phyloP scores from a whole-genome alignment of 345 rosid genomes.

The Moricandia arvensis region DNA sequence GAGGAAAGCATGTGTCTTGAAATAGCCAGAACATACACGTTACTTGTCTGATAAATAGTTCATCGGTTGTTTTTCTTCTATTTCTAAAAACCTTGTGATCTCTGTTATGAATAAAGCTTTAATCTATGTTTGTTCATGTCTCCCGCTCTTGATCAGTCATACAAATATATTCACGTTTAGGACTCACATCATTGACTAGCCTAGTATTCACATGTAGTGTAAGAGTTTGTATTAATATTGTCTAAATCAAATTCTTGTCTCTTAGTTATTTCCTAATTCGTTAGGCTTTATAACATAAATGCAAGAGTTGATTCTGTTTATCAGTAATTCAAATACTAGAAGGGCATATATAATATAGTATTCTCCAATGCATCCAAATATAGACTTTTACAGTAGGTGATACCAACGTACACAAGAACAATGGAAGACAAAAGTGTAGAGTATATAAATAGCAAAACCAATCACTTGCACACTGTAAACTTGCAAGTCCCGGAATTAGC shows the following conservation, averaged over 20 bases:
- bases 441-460: neutral
- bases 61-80: constrained; percentile 22
- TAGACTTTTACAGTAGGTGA: constrained; percentile 3
- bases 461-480: constrained; percentile 61
- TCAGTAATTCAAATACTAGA: neutral
- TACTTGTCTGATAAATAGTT: constrained; percentile 28
- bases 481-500: constrained; percentile 81
- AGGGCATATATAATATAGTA: neutral
- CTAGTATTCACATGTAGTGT: neutral
- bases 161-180: neutral
- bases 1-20: constrained; percentile 12
- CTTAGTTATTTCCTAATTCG: neutral
- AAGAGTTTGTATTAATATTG: neutral
- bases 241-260: neutral
- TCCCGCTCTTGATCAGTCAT: neutral
- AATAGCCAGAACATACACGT: constrained; percentile 30
- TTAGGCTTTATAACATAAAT: neutral
- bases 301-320: neutral
- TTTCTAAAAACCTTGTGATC: constrained; percentile 12
- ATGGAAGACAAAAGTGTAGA: neutral
- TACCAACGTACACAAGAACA: constrained; percentile 23
- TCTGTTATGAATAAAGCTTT: constrained; percentile 27
- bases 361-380: constrained; percentile 7
- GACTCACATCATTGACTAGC: neutral
- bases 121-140: constrained; percentile 16